phyloP scores from a whole-genome alignment of 176 grass and related monocot species.

The Sorghum bicolor region Sorghum_bicolor_NCBIv3 NC_012872.2:61721001-61721500 shows the following conservation, averaged over 20 bases:
- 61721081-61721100: background rate
- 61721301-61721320: background rate
- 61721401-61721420: slow-evolving; percentile 50
- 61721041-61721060: too few species aligned
- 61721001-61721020: too few species aligned
- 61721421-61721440: slow-evolving; percentile 59
- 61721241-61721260: background rate
- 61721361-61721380: background rate
- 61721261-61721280: background rate
- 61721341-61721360: background rate
- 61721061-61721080: too few species aligned
- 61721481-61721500: slow-evolving; percentile 72
- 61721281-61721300: background rate
- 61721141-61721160: background rate
- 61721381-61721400: background rate
- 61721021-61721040: too few species aligned
- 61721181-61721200: background rate
- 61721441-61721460: slow-evolving; percentile 38
- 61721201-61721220: background rate
- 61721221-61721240: background rate
- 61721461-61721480: slow-evolving; percentile 59
- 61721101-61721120: slow-evolving; percentile 26
- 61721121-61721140: slow-evolving; percentile 37
- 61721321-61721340: background rate
- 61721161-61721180: slow-evolving; percentile 32